Percentiles rank a stretch among this genome's conserved stretches.
Conservation (phyloP, 257 asterid species). For the Rubia yunnanensis region DNA sequence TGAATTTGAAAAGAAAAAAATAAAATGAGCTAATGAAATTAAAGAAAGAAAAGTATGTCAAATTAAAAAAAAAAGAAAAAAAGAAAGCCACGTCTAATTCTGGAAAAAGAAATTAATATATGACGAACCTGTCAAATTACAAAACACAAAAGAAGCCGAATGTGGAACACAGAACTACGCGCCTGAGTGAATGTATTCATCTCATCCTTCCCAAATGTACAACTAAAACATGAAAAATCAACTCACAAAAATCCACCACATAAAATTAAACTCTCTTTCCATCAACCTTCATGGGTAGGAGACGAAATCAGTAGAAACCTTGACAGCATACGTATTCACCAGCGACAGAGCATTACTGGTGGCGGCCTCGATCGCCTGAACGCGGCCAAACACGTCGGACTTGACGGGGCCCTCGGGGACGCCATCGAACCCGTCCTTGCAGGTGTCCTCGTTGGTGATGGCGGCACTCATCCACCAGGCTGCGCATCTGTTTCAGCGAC, state of each 20-base stretch:
- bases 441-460: slow-evolving; percentile 78
- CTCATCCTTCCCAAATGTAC: background rate
- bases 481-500: slow-evolving; percentile 65
- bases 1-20: too few species aligned
- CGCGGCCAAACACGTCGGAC: slow-evolving; percentile 40
- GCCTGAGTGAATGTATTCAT: background rate
- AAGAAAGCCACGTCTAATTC: too few species aligned
- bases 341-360: slow-evolving; percentile 85
- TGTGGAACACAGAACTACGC: background rate
- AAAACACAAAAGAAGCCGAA: background rate
- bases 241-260: too few species aligned
- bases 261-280: background rate
- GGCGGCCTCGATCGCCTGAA: slow-evolving; percentile 37
- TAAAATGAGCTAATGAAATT: too few species aligned
- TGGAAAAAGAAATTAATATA: background rate
- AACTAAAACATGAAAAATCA: background rate
- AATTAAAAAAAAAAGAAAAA: too few species aligned
- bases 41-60: too few species aligned
- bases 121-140: background rate
- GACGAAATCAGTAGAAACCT: slow-evolving; percentile 14
- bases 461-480: slow-evolving; percentile 89
- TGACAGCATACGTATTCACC: slow-evolving; percentile 48
- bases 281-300: background rate
- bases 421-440: slow-evolving; percentile 67
- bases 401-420: slow-evolving; percentile 38